Conservation (phyloP, 2,329 filamentous ascomycete genomes). For the Metarhizium album region DNA sequence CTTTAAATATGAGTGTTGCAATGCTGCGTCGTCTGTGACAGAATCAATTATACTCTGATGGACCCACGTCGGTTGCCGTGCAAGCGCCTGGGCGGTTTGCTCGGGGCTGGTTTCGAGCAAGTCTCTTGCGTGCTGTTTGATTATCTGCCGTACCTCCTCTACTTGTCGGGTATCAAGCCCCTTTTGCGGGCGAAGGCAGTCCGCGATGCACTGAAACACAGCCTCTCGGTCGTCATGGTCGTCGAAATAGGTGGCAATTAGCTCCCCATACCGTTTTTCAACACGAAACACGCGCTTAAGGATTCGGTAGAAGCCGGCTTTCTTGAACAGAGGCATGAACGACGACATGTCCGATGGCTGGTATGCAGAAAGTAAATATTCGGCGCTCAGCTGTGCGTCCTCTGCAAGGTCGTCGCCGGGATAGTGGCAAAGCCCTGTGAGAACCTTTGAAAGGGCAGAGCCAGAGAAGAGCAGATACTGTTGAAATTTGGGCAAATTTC, state of each 20-base stretch:
- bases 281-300: constrained; percentile 77
- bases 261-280: constrained; percentile 68
- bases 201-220: constrained; percentile 69
- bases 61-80: constrained; percentile 48
- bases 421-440: constrained; percentile 75
- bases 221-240: constrained; percentile 65
- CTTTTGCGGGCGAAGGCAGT: constrained; percentile 58
- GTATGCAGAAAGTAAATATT: constrained; percentile 89
- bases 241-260: constrained; percentile 75
- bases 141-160: constrained; percentile 56
- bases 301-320: constrained; percentile 81
- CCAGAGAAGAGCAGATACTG: constrained; percentile 90
- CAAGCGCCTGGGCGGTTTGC: constrained; percentile 55
- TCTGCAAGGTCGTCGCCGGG: constrained; percentile 72
- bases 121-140: constrained; percentile 53
- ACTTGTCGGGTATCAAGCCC: constrained; percentile 58
- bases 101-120: constrained; percentile 57
- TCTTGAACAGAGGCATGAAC: constrained; percentile 66
- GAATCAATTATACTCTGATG: constrained; percentile 56
- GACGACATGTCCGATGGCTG: constrained; percentile 72
- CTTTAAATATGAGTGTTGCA: constrained; percentile 67
- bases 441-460: constrained; percentile 68
- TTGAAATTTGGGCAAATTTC: constrained; percentile 91
- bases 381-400: constrained; percentile 92
- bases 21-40: constrained; percentile 46